phyloP scores from a whole-genome alignment of 345 rosid species.

The Brassica incana region DNA sequence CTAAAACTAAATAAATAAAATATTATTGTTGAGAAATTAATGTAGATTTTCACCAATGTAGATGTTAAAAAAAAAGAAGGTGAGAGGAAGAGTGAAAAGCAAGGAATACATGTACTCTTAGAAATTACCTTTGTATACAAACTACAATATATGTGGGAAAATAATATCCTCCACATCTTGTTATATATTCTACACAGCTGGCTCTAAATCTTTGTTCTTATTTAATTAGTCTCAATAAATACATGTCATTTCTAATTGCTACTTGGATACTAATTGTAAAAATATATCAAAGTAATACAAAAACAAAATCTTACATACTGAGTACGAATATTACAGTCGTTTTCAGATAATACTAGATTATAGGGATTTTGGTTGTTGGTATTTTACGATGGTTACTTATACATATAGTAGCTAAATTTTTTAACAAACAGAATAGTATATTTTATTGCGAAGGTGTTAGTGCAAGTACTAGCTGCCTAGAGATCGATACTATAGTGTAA shows the following conservation, averaged over 20 bases:
- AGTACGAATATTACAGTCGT: neutral
- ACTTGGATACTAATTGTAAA: neutral
- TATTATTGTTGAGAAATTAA: neutral
- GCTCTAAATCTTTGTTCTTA: constrained; percentile 16
- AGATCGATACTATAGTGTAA: constrained; percentile 2
- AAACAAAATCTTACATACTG: neutral
- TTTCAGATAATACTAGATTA: neutral
- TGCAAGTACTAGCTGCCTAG: neutral
- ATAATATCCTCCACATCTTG: constrained; percentile 20
- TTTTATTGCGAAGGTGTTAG: neutral
- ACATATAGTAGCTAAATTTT: neutral
- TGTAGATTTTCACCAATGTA: neutral
- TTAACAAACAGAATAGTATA: neutral
- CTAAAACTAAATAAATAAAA: neutral
- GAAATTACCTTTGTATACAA: constrained; percentile 40
- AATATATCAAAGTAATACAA: neutral
- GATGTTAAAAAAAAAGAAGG: constrained; percentile 1
- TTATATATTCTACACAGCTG: constrained; percentile 36
- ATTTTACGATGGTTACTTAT: neutral
- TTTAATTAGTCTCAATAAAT: neutral
- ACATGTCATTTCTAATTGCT: neutral
- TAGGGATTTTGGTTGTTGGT: neutral
- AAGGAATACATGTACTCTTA: constrained; percentile 29
- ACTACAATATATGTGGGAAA: constrained; percentile 23
- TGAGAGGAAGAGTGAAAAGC: constrained; percentile 18